Base-by-base conservation (phyloP, 2,329 filamentous ascomycete genomes). In the Ilyonectria robusta region DNA sequence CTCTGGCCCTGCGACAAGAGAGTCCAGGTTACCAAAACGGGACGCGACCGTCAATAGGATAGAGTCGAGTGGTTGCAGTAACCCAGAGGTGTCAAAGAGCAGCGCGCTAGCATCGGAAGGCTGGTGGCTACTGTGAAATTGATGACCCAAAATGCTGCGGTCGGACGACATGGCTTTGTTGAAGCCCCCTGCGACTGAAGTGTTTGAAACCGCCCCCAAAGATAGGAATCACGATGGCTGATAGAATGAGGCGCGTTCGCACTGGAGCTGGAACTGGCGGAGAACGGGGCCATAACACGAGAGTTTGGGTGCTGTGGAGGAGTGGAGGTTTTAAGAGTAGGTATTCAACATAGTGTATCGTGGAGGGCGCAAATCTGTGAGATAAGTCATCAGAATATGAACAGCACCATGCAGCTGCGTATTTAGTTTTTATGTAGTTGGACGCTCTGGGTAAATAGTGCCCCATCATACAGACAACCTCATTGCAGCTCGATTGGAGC, bases 21-120 rank as follows among this genome's bases (percentile, higher is more conserved):
- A 79, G 72, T 23, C 23, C 23, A 88, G 89, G 68, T 87, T 84
- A 67, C 81, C 80, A 73, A 89, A 89, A 55, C 86, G 84, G 17
- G 83, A 78, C 35, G 81, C 72, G 69, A 86, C 84, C 72, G 86
- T 83, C 73, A 84, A 74, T 70, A 70, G 61, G 62, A 70, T 61
- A 23, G 21, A 21, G 21, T 73, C 62, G 37, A 70, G 62, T 35
- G 71, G 66, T 31, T 57, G 64, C 55, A 70, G 70, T 61, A 75
- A 67, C 59, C 67, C 69, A 63, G 68, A 62, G 46, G 68, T 62
- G 65, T 73, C 68, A 64, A 75, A 78, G 21, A 77, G 59, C 59
- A 75, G 76, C 51, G 73, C 70, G 42, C 65, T 50, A 48, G 72
- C 62, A 64, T 75, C 72, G 67, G 77, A 71, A 57, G 72, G 64